phyloP scores from a whole-genome alignment of 1,284 basidiomycete species.

The Microbotryomycetes sp. region DNA sequence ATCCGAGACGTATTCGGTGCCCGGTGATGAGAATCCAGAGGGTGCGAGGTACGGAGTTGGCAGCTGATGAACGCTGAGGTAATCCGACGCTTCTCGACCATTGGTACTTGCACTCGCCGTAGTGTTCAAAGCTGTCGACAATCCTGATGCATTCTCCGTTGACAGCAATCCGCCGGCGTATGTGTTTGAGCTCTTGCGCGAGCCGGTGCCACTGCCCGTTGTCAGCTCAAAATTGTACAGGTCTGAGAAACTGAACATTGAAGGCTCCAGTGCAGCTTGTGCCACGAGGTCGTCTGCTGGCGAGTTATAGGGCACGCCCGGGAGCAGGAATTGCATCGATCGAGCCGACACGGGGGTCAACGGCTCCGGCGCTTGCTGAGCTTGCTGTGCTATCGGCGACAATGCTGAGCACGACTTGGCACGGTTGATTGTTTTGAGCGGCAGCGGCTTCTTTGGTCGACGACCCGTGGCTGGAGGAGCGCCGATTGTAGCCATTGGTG shows the following conservation, averaged over 20 bases:
- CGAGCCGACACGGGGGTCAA: constrained; percentile 26
- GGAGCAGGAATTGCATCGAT: constrained; percentile 9
- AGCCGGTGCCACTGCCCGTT: constrained; percentile 9
- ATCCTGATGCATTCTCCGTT: constrained; percentile 9
- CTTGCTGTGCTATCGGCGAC: constrained; percentile 4
- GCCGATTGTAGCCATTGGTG: background rate
- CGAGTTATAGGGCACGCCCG: constrained; percentile 23
- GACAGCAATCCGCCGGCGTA: constrained; percentile 15
- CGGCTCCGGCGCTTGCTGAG: constrained; percentile 19
- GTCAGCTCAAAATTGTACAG: constrained; percentile 32
- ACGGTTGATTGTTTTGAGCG: constrained; percentile 30
- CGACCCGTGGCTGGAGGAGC: constrained; percentile 1
- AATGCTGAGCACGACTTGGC: constrained; percentile 33
- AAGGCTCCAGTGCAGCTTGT: background rate
- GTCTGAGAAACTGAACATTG: constrained; percentile 31
- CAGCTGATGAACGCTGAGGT: background rate
- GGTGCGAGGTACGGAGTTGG: constrained; percentile 10
- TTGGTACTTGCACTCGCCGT: constrained; percentile 8
- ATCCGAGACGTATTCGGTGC: constrained; percentile 28
- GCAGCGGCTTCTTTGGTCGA: constrained; percentile 18
- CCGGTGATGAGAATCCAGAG: constrained; percentile 29
- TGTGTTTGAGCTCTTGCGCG: constrained; percentile 17
- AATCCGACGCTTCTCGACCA: constrained; percentile 1
- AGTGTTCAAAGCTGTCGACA: background rate
- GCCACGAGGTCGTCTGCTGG: constrained; percentile 13